phyloP scores from a whole-genome alignment of 2,329 filamentous ascomycete genomes.

The Domatiomyces catenatus region DNA sequence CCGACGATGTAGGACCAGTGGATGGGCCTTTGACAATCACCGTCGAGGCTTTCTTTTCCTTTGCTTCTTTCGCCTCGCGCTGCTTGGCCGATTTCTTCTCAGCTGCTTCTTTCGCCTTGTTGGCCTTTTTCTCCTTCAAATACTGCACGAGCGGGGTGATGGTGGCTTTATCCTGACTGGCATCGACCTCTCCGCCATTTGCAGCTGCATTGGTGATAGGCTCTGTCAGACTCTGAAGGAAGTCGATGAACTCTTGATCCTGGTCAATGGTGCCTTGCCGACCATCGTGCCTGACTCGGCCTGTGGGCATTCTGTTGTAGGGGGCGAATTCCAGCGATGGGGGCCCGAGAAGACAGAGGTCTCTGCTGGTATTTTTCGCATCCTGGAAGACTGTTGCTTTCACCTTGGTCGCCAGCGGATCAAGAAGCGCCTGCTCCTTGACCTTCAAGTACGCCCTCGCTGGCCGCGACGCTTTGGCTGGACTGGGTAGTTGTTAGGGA shows the following conservation, averaged over 20 bases:
- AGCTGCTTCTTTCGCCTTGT: constrained; percentile 38
- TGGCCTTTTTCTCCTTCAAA: constrained; percentile 81
- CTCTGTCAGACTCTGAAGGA: constrained; percentile 75
- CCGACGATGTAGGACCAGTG: not conserved
- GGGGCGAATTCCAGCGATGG: constrained; percentile 68
- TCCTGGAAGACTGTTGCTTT: constrained; percentile 61
- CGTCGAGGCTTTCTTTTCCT: constrained; percentile 27
- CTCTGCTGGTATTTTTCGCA: constrained; percentile 59
- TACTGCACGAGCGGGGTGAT: constrained; percentile 84
- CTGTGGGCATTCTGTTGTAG: constrained; percentile 66
- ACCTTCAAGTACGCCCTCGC: constrained; percentile 72
- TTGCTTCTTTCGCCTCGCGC: constrained; percentile 49
- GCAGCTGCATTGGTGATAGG: constrained; percentile 41
- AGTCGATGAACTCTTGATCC: constrained; percentile 87
- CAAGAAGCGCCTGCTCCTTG: constrained; percentile 52
- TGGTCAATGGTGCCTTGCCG: constrained; percentile 92
- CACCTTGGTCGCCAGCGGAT: constrained; percentile 53
- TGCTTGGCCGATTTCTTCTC: constrained; percentile 30
- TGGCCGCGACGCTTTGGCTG: constrained; percentile 71
- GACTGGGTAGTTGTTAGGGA: constrained; percentile 30
- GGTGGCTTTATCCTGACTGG: constrained; percentile 48
- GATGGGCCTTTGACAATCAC: constrained; percentile 20
- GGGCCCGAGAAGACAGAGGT: constrained; percentile 57
- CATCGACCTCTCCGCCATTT: constrained; percentile 36
- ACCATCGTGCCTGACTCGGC: constrained; percentile 60